Conservation (phyloP, 306 rosid species). For the Hylodesmum podocarpum region DNA sequence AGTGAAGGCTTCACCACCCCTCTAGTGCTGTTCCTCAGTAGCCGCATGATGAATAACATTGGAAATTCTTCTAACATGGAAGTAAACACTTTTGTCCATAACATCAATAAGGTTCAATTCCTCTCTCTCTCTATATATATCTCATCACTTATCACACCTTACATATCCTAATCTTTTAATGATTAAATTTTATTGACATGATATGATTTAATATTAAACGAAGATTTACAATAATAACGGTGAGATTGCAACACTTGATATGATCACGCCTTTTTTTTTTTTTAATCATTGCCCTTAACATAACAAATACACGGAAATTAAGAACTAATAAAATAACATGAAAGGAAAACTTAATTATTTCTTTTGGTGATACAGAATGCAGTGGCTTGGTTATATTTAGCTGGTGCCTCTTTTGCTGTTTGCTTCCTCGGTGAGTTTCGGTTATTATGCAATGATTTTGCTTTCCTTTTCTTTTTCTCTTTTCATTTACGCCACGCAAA, state of each 20-base stretch:
- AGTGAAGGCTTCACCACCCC: slow-evolving; percentile 64
- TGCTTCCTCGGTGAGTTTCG: slow-evolving; percentile 62
- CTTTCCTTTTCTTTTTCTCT: neutral
- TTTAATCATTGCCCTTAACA: too few species aligned
- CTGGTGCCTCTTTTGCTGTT: slow-evolving; percentile 46
- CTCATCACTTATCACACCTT: too few species aligned
- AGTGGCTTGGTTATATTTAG: slow-evolving; percentile 59
- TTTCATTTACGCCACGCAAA: neutral
- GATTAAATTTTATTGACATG: too few species aligned
- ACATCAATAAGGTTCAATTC: slow-evolving; percentile 27
- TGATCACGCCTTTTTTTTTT: too few species aligned
- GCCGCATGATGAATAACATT: slow-evolving; percentile 39
- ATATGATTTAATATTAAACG: too few species aligned
- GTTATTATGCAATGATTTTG: neutral
- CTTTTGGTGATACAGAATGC: slow-evolving; percentile 55
- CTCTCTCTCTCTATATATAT: neutral
- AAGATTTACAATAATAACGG: too few species aligned
- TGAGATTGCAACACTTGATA: too few species aligned
- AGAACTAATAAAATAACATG: neutral
- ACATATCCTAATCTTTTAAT: too few species aligned
- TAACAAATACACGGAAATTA: neutral
- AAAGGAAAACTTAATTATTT: neutral
- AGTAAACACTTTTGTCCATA: neutral
- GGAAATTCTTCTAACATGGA: slow-evolving; percentile 13
- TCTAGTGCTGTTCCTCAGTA: slow-evolving; percentile 19